These are phyloP conservation scores for Stentor coeruleus DNA, from an alignment of 73 alveolate genomes.

Conservation along the genomic window DNA sequence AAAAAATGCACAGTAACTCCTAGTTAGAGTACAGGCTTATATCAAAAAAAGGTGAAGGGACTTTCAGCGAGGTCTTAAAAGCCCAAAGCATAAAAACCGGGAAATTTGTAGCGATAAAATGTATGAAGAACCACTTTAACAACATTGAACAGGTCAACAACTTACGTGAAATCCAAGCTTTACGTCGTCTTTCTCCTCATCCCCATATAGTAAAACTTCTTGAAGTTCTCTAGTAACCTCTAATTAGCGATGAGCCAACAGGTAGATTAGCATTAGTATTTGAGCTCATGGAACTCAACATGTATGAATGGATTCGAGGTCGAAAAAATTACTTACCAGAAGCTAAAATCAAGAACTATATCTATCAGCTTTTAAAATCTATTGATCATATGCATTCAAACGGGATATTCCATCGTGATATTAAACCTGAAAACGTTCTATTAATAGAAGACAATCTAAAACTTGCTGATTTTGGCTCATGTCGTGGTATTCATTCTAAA, in stretches of 20 bases:
- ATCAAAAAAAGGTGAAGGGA: conserved; percentile 79
- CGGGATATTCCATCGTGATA: conserved; percentile 95
- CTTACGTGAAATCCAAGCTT: conserved; percentile 47
- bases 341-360: conserved; percentile 19
- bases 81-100: conserved; percentile 91
- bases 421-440: conserved; percentile 68
- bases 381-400: conserved; percentile 95
- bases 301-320: conserved; percentile 88
- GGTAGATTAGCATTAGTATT: conserved; percentile 96
- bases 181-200: conserved; percentile 74
- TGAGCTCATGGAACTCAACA: conserved; percentile 94
- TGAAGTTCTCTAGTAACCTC: conserved; percentile 24
- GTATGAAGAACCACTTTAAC: conserved; percentile 87
- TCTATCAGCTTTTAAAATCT: conserved; percentile 73
- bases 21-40: conserved; percentile 25
- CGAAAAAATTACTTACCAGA: neutral
- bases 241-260: conserved; percentile 88
- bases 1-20: conserved; percentile 35
- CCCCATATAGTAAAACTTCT: conserved; percentile 95
- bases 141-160: conserved; percentile 73
- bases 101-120: conserved; percentile 75
- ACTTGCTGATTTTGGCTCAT: conserved; percentile 90
- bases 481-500: conserved; percentile 92
- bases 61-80: conserved; percentile 96
- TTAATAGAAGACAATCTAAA: conserved; percentile 56